Base-by-base conservation (phyloP, 257 asterid genomes). In the Datura wrightii region DNA sequence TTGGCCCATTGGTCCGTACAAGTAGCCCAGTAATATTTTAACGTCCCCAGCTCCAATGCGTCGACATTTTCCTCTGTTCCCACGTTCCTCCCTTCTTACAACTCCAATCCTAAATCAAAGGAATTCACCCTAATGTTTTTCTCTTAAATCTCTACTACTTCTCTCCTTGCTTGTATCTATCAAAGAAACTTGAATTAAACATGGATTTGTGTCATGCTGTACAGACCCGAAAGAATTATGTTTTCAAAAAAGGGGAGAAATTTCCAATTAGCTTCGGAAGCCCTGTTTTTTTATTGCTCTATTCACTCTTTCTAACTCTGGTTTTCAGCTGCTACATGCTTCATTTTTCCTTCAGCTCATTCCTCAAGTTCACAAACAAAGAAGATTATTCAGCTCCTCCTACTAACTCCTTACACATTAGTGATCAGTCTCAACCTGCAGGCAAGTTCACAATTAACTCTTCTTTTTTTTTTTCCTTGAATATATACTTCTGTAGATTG, bases 321-420 rank as follows among this genome's bases (percentile, higher is more conserved):
- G 10, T 86, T 62, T 72, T 86, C 83, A 82, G 44, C 70, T 72
- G 83, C 54, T 86, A 71, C 37, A 65, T 86, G 42, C 44, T 76
- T 50, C 62, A 7, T 82, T 41, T 74, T 34, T 1, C 53, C 42
- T 19, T 65, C 79, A 50, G 4, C 72, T 60, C 74, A 16, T 13
- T 34, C 62, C 1, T 41, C 65, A 85, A 14, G 5, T 67, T 67
- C 24, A 1, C 24, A 14, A 37, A 0, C 76, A 67, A 67, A 37
- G 3, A 67, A 67, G 13, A 37, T 67, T 37, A 37, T 67, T 37
- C 31, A 37, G 31, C 50, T 37, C 31, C 76, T 37, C 76, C 2
- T 66, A 37, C 19, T 66, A 37, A 14, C 46, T 36, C 48, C 74
- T 66, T 14, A 6, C 48, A 66, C 2, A 14, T 11, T 62, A 62